Evolutionary conservation across 1,284 basidiomycete species (phyloP), one percentile per base, ranked within the genome.

Genomic region (Sporisorium iseilematis-ciliati): DNA sequence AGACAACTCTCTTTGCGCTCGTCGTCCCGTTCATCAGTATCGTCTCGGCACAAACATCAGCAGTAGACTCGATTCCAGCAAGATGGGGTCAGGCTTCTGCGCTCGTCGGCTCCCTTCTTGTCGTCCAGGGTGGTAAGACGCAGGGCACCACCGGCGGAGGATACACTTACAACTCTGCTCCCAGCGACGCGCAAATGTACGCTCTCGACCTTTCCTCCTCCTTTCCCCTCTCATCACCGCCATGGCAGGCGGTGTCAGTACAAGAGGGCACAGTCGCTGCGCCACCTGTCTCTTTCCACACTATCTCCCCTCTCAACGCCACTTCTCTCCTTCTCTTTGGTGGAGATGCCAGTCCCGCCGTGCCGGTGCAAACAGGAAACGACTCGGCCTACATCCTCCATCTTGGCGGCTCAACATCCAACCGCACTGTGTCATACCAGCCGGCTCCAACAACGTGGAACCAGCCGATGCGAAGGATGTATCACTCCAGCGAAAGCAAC

Each of bases 91-190:
- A 79, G 43, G 78, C 81, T 2, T 77, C 81, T 14, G 67, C 78
- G 7, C 68, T 82, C 5, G 25, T 77, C 20, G 67, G 60, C 42
- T 65, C 61, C 7, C 65, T 64, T 41, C 65, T 80, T 14, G 56
- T 82, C 43, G 66, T 82, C 6, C 80, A 82, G 46, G 81, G 81
- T 16, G 81, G 81, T 46, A 82, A 82, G 54, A 81, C 79, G 3
- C 73, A 78, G 35, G 80, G 77, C 25, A 65, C 61, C 26, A 60
- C 60, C 1, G 79, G 79, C 31, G 73, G 72, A 16, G 78, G 77
- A 14, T 82, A 69, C 55, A 80, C 81, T 2, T 82, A 78, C 62
- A 69, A 35, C 46, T 80, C 78, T 4, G 81, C 74, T 2, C 80
- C 78, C 3, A 73, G 58, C 56, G 65, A 76, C 49, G 61, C 55